These are phyloP conservation scores for Spatholobus suberectus DNA, from an alignment of 306 rosid species.

Conservation along the genomic window DNA sequence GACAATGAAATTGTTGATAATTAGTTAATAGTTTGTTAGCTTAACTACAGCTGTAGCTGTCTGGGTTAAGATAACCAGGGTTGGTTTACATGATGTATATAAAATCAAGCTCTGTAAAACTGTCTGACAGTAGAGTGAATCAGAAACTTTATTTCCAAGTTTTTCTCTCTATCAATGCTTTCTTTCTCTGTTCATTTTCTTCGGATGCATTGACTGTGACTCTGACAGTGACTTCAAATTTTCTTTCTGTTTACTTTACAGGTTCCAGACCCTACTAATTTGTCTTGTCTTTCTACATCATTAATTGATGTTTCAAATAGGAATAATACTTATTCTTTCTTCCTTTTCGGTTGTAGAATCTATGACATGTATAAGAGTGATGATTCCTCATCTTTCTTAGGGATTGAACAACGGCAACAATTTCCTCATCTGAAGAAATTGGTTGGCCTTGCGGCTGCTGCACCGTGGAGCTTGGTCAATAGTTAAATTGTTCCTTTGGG, in stretches of 20 bases:
- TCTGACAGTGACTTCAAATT: background rate
- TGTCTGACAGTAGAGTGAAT: no score
- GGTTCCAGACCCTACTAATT: conserved; percentile 35
- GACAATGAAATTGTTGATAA: no score
- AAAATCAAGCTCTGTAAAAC: no score
- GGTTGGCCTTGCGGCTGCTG: conserved; percentile 82
- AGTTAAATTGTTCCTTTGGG: no score
- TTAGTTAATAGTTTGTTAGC: no score
- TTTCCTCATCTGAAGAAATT: conserved; percentile 85
- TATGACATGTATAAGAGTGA: conserved; percentile 77
- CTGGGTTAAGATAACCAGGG: no score
- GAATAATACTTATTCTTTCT: conserved; percentile 13
- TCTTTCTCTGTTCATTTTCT: no score
- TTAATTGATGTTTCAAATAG: conserved; percentile 17
- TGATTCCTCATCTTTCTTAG: conserved; percentile 62
- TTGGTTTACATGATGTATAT: no score
- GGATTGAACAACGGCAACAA: conserved; percentile 69
- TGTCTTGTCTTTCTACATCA: conserved; percentile 1
- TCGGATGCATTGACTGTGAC: no score
- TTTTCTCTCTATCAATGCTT: no score
- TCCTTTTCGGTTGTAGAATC: conserved; percentile 61
- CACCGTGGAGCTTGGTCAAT: conserved; percentile 87
- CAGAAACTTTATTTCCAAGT: no score
- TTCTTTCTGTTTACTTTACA: background rate
- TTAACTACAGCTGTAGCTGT: no score